phyloP scores from a whole-genome alignment of 164 flowering plant species.

The Vitis rotundifolia region DNA sequence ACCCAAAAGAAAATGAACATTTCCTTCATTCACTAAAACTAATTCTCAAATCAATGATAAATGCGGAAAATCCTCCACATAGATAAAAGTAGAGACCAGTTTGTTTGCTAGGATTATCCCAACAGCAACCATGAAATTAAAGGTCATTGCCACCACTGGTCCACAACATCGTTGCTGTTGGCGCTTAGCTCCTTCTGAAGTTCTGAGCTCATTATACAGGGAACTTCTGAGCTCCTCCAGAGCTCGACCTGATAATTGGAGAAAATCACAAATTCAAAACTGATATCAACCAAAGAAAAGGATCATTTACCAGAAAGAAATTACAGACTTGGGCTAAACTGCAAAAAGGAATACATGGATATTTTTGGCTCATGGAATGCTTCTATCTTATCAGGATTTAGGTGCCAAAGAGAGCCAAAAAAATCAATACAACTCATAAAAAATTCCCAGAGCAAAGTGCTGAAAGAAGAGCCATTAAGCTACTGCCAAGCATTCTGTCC shows the following conservation, averaged over 20 bases:
- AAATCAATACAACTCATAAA: too few species aligned
- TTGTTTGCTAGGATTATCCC: constrained; percentile 80
- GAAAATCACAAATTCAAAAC: neutral
- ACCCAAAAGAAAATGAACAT: neutral
- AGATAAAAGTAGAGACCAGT: constrained; percentile 37
- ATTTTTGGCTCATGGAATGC: too few species aligned
- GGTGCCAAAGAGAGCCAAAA: too few species aligned
- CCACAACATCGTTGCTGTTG: constrained; percentile 80
- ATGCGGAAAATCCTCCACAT: too few species aligned
- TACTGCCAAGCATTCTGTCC: too few species aligned
- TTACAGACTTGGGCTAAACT: too few species aligned
- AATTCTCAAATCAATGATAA: neutral
- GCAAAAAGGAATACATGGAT: too few species aligned
- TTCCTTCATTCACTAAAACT: neutral
- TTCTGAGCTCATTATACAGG: constrained; percentile 69
- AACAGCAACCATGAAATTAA: constrained; percentile 74
- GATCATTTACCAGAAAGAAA: too few species aligned
- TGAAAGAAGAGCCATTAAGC: too few species aligned
- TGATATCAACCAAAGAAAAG: too few species aligned
- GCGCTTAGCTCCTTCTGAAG: constrained; percentile 84
- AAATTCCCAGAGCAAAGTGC: too few species aligned
- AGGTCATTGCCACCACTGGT: constrained; percentile 68
- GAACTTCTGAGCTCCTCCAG: constrained; percentile 74
- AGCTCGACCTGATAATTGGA: constrained; percentile 53
- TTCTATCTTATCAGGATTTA: too few species aligned